Base-by-base conservation (phyloP, 2,329 filamentous ascomycete genomes). In the Xylaria sp. region DNA sequence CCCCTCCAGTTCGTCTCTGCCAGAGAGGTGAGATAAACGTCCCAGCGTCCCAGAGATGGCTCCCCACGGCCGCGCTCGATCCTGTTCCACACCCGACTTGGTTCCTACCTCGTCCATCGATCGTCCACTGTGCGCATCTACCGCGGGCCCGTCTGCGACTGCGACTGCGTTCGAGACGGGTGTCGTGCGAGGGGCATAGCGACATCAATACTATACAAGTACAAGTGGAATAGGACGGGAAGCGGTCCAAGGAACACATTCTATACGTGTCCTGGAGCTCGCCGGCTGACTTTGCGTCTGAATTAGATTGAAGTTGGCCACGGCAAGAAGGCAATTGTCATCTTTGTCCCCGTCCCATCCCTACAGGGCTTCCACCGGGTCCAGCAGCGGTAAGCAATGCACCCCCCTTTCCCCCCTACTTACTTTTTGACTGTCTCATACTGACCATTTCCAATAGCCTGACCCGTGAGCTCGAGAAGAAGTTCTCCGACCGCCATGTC, bases 401-500 rank as follows among this genome's bases (percentile, higher is more conserved):
- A 15, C 20, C n/a, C 15, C 23, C 13, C n/a, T 15, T 20, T 4
- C 23, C 5, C 28, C 28, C 65, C 23, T 59, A 49, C 46, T 7
- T 17, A 5, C 20, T 40, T 20, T 20, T 9, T 33, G 33, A 46
- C 62, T 26, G 26, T 51, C 17, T 70, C n/a, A 65, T 67, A 62
- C 74, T 80, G 70, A 79, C 69, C 2, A n/a, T n/a, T 3, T 10
- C 51, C 57, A 2, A 49, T 73, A 98, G 95, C 83, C 91, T 99
- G 83, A 99, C 96, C 86, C 96, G 96, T 87, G 96, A 99, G 90
- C 94, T 99, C 83, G 96, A 99, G 92, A 99, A 99, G 94, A 99
- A 99, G 89, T 99, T 99, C 93, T 98, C 96, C 76, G 96, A 99
- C 90, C 96, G 96, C 86, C 96, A 99, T 86, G 96, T 99, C 84